Percentiles rank a stretch among this genome's conserved stretches.
These are phyloP conservation scores for Wickerhamiella allomyrinae DNA, from an alignment of 805 yeast species.

Conservation along the genomic window DNA sequence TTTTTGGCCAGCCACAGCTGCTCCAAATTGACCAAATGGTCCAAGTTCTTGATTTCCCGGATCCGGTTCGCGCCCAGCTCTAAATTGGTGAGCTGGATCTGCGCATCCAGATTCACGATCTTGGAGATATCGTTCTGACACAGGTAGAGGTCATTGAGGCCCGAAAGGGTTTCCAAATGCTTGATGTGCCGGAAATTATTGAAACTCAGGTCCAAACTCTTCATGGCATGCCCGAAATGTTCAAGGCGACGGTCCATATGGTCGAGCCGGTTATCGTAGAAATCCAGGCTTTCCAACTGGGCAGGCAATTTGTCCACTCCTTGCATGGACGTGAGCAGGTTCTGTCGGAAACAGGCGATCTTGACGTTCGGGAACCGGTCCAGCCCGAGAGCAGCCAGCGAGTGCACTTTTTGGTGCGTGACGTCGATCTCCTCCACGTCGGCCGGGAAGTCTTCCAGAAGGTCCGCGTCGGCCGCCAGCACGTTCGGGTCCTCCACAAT, in stretches of 20 bases:
- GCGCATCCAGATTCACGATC: slow-evolving; percentile 49
- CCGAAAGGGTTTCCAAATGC: slow-evolving; percentile 48
- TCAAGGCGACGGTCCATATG: slow-evolving; percentile 58
- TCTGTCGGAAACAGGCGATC: slow-evolving; percentile 64
- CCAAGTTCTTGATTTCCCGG: slow-evolving; percentile 38
- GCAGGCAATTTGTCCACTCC: slow-evolving; percentile 50
- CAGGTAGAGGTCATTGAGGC: slow-evolving; percentile 58
- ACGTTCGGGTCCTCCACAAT: slow-evolving; percentile 23
- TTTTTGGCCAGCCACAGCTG: slow-evolving; percentile 93
- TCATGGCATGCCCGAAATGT: slow-evolving; percentile 37
- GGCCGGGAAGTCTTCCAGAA: slow-evolving; percentile 32
- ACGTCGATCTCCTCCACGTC: slow-evolving; percentile 42
- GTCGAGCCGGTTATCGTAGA: slow-evolving; percentile 81
- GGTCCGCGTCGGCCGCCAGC: slow-evolving; percentile 45
- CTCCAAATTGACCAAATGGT: slow-evolving; percentile 39
- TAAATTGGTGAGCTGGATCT: slow-evolving; percentile 45
- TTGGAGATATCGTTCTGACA: slow-evolving; percentile 76
- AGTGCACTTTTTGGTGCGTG: slow-evolving; percentile 40
- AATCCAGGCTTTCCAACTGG: slow-evolving; percentile 60
- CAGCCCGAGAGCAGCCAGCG: slow-evolving; percentile 36
- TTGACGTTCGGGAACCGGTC: slow-evolving; percentile 38
- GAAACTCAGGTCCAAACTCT: slow-evolving; percentile 67
- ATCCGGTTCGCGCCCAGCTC: slow-evolving; percentile 88
- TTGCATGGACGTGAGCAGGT: slow-evolving; percentile 57
- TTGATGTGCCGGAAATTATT: slow-evolving; percentile 78